Percentiles rank a stretch among this genome's conserved stretches.
Conservation (phyloP, 371 early-diverging fungal species). For the Mortierella sp. region DNA sequence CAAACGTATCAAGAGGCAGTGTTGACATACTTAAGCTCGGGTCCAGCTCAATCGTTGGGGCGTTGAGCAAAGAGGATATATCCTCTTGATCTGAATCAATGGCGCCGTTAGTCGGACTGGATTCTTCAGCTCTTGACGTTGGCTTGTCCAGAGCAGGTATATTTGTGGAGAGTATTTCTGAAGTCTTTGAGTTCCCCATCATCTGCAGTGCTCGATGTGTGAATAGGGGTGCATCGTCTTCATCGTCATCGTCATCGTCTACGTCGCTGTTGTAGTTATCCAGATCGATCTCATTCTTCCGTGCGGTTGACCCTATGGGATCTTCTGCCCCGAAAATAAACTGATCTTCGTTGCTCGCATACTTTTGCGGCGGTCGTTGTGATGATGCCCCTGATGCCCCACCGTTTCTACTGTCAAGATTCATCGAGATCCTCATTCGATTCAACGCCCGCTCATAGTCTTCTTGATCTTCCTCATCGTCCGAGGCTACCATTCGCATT, state of each 20-base stretch:
- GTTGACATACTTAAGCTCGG: background rate
- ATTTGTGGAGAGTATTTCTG: background rate
- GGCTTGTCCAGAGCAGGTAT: background rate
- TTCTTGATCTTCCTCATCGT: slow-evolving; percentile 33
- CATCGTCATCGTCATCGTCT: slow-evolving; percentile 45
- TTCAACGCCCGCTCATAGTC: slow-evolving; percentile 30
- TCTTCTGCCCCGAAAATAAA: background rate
- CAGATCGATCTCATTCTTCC: slow-evolving; percentile 26
- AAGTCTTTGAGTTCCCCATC: slow-evolving; percentile 27
- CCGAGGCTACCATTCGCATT: slow-evolving; percentile 38
- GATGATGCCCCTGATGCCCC: background rate
- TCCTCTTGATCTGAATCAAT: background rate
- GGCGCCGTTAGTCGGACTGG: background rate
- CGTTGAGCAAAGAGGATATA: background rate
- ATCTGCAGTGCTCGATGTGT: slow-evolving; percentile 43
- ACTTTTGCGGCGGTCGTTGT: background rate
- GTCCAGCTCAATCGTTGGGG: background rate
- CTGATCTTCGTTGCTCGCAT: background rate
- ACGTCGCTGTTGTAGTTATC: slow-evolving; percentile 32
- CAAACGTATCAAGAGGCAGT: background rate
- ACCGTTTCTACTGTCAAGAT: slow-evolving; percentile 3
- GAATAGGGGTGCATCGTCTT: slow-evolving; percentile 43
- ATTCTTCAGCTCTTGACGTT: background rate
- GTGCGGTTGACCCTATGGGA: background rate
- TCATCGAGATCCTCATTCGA: slow-evolving; percentile 43